Conservation (phyloP, 805 yeast species). For the Monosporozyma aerobia region DNA sequence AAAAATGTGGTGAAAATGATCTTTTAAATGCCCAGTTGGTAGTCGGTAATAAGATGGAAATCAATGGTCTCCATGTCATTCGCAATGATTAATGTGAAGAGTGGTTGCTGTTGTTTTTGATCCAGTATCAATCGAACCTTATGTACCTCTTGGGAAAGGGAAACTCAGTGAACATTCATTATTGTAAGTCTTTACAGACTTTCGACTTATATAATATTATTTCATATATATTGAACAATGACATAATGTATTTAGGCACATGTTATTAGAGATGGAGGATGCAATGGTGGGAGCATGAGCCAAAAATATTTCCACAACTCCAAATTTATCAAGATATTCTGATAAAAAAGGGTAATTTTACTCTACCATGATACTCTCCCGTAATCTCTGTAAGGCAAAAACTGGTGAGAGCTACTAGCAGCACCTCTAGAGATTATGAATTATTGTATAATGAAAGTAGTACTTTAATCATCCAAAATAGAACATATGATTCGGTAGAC, state of each 20-base stretch:
- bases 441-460: background rate
- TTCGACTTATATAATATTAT: no score
- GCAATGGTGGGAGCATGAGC: no score
- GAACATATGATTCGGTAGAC: background rate
- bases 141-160: no score
- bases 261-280: no score
- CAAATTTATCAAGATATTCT: no score
- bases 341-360: no score
- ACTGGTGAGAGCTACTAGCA: no score
- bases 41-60: conserved; percentile 12
- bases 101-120: background rate
- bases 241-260: no score
- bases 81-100: conserved; percentile 14
- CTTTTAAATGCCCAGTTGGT: conserved; percentile 46
- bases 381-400: no score
- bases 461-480: background rate
- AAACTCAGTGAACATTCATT: no score
- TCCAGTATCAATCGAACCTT: background rate
- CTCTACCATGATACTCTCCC: background rate
- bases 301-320: no score
- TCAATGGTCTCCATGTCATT: conserved; percentile 11
- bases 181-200: background rate
- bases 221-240: no score
- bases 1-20: conserved; percentile 49
- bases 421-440: background rate